Evolutionary conservation across 306 rosid species (phyloP), one percentile per base, ranked within the genome.

Genomic region (Pyrus bretschneideri): DNA sequence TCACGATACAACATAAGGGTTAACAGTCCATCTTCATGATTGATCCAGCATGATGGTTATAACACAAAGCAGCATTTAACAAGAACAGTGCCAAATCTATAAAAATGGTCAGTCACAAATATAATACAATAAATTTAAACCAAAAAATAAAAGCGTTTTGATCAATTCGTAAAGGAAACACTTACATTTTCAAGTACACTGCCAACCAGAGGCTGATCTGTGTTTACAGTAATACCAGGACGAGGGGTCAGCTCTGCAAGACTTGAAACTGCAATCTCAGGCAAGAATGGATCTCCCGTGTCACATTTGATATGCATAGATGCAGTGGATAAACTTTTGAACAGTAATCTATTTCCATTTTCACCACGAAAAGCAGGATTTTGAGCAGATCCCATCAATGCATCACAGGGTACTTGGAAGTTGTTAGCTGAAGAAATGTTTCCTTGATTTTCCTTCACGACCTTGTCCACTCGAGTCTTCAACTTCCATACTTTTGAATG

Each of bases 381-480:
- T 67, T 59, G 70, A 81, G 86, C 76, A 44, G 46, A 72, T 25
- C 73, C 76, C 73, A 15, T 44, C 49, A 59, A 45, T 74, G 67
- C 81, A 61, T 84, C 78, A 18, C 77, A 69, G 65, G 89, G 78
- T 44, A 46, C 80, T 59, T 22, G 82, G 60, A 65, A 79, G 62
- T 77, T 79, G 74, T 79, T 82, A 45, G 64, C 55, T 14, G 88
- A 80, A 75, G 80, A 78, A 67, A 82, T 71, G 49, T 80, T 87
- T 63, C 70, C 79, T 4, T 68, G 75, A 67, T 86, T 87, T 83
- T 87, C 91, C 59, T 73, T 74, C 68, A 85, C 69, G 42, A 91
- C 83, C 76, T 73, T 82, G 55, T 85, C 88, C 44, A 76, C 73
- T 87, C 90, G 88, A 64, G 81, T 45, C 82, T 79, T 87, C 86